Evolutionary conservation across 345 rosid species (phyloP).

Genomic region (Populus nigra): DNA sequence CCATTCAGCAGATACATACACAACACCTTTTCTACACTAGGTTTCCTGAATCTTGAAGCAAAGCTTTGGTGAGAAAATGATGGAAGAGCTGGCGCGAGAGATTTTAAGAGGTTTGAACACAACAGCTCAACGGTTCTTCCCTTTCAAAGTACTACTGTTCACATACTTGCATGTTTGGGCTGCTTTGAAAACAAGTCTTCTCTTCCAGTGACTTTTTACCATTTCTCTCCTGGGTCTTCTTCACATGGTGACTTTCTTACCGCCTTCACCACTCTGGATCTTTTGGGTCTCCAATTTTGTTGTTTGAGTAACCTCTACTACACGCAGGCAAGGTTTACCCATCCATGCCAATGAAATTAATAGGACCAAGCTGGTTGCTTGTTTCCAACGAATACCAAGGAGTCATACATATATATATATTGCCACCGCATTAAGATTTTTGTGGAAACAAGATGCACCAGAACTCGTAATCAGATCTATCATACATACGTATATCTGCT

Average conservation of each 20-base stretch:
- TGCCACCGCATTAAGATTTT: background rate
- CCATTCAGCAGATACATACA: conserved; percentile 13
- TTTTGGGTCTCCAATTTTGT: background rate
- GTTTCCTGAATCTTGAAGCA: conserved; percentile 48
- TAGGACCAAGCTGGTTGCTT: background rate
- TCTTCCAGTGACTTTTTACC: background rate
- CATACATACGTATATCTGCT: too few species aligned
- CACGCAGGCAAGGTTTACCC: background rate
- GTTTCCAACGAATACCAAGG: background rate
- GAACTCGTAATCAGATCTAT: background rate
- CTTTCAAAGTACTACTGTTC: background rate
- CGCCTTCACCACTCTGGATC: background rate
- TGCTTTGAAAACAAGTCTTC: conserved; percentile 24
- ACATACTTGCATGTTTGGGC: background rate
- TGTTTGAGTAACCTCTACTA: background rate
- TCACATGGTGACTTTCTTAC: background rate
- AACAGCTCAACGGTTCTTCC: conserved; percentile 31
- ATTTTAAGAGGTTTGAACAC: conserved; percentile 21
- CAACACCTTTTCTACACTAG: conserved; percentile 5
- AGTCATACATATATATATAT: background rate
- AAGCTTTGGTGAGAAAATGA: conserved; percentile 26
- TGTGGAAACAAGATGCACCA: background rate
- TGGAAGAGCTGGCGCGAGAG: conserved; percentile 20
- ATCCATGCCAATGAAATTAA: background rate
- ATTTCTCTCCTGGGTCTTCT: background rate